Conservation (phyloP, 495 filamentous ascomycete genomes). For the Pyrenula aspistea region DNA sequence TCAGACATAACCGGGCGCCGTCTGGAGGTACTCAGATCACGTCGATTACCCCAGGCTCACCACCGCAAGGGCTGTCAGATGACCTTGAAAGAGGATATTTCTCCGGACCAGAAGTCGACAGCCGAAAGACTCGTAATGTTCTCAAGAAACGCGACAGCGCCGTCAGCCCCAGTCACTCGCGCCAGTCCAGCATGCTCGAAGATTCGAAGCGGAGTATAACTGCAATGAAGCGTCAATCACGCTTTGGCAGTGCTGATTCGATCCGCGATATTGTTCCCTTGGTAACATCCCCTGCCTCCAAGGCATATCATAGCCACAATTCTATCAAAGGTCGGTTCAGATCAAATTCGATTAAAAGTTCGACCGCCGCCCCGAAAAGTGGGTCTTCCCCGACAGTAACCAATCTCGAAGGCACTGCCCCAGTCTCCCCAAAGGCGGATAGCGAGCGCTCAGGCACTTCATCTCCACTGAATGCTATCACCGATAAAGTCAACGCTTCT, state of each 20-base stretch:
- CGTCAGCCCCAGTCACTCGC: slow-evolving; percentile 38
- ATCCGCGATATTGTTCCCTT: slow-evolving; percentile 29
- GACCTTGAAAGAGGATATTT: slow-evolving; percentile 90
- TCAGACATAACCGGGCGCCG: slow-evolving; percentile 12
- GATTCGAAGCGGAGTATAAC: slow-evolving; percentile 40
- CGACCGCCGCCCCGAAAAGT: slow-evolving; percentile 24
- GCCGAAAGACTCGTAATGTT: slow-evolving; percentile 57
- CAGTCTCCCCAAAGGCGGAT: slow-evolving; percentile 35
- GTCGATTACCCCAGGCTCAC: slow-evolving; percentile 14
- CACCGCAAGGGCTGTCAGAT: slow-evolving; percentile 16
- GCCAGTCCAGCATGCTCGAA: slow-evolving; percentile 61
- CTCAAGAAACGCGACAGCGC: slow-evolving; percentile 65
- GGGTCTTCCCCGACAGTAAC: slow-evolving; percentile 40
- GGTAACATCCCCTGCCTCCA: slow-evolving; percentile 25
- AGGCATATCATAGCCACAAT: slow-evolving; percentile 51
- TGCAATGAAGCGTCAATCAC: slow-evolving; percentile 57
- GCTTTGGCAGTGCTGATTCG: slow-evolving; percentile 62
- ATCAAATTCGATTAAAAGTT: slow-evolving; percentile 29
- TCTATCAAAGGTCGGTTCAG: slow-evolving; percentile 30
- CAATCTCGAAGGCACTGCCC: slow-evolving; percentile 46
- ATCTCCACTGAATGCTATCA: slow-evolving; percentile 36
- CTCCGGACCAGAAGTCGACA: slow-evolving; percentile 75
- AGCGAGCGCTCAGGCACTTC: slow-evolving; percentile 39
- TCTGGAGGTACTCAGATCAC: slow-evolving; percentile 17
- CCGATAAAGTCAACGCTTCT: slow-evolving; percentile 6